Evolutionary conservation across 148 eudicot genomes (phyloP).

Genomic region (Rhododendron vialii): DNA sequence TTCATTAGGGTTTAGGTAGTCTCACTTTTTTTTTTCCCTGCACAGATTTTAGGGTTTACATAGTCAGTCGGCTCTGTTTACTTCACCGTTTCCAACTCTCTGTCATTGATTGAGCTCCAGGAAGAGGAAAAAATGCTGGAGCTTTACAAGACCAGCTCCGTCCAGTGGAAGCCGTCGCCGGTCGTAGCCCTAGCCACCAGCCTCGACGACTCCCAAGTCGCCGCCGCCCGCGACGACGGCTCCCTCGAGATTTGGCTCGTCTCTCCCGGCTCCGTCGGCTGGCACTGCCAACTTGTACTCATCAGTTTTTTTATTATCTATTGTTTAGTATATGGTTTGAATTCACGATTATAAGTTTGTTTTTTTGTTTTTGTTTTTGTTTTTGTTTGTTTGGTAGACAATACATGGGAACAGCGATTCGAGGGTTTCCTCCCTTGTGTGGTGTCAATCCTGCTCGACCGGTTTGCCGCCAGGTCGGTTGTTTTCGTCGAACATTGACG

Average conservation of each 20-base stretch:
- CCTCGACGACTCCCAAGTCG: constrained; percentile 70
- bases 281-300: constrained; percentile 93
- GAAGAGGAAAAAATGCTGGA: constrained; percentile 17
- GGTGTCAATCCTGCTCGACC: constrained; percentile 52
- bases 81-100: neutral
- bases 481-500: constrained; percentile 86
- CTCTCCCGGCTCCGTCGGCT: constrained; percentile 88
- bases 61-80: neutral
- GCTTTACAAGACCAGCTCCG: constrained; percentile 27
- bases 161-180: constrained; percentile 73
- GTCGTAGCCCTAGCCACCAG: constrained; percentile 78
- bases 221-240: constrained; percentile 96
- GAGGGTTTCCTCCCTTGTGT: constrained; percentile 69
- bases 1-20: neutral
- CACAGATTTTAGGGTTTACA: neutral
- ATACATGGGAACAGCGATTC: constrained; percentile 64
- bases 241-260: constrained; percentile 95
- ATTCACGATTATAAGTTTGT: neutral
- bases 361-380: neutral
- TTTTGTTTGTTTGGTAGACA: constrained; percentile 32
- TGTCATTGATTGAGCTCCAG: neutral
- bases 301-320: neutral
- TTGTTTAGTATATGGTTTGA: neutral
- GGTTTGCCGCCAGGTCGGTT: constrained; percentile 42
- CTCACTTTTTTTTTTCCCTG: neutral